Conservation (phyloP, 1,284 basidiomycete species). For the Rhodotorula sp. region DNA sequence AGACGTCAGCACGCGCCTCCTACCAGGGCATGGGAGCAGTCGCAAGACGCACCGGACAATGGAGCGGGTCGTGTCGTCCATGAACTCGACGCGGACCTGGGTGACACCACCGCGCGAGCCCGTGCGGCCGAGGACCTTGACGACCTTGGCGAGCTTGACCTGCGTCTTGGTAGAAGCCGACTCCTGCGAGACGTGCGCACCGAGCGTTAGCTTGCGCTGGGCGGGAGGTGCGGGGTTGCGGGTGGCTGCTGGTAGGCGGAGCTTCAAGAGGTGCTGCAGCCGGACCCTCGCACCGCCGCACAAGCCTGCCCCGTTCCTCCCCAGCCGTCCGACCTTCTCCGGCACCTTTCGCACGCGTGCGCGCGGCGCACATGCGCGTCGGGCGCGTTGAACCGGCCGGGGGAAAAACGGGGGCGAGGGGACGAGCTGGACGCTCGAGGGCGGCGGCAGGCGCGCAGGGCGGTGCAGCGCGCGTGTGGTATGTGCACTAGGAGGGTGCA, state of each 20-base stretch:
- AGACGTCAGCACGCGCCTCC: neutral
- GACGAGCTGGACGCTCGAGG: too few species aligned
- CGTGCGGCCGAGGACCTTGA: constrained; percentile 98
- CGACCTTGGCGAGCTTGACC: constrained; percentile 93
- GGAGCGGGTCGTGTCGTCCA: constrained; percentile 93
- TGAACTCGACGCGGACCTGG: constrained; percentile 99
- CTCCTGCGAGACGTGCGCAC: constrained; percentile 9
- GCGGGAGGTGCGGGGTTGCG: neutral
- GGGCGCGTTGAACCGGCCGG: too few species aligned
- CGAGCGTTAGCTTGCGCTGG: neutral
- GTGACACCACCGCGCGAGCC: constrained; percentile 99
- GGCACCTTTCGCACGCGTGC: too few species aligned
- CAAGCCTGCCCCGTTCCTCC: neutral
- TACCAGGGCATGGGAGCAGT: neutral
- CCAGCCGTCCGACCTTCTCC: neutral
- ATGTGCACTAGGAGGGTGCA: too few species aligned
- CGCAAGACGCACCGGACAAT: constrained; percentile 72
- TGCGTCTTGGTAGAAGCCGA: constrained; percentile 64
- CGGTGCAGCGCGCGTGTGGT: too few species aligned
- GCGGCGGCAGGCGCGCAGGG: too few species aligned
- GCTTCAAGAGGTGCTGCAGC: neutral
- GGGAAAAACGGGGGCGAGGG: too few species aligned
- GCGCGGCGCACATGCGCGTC: too few species aligned
- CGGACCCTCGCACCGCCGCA: too few species aligned
- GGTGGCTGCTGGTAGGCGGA: neutral